Percentiles rank a stretch among this genome's conserved stretches.
phyloP scores from a whole-genome alignment of 1,284 basidiomycete species.

The Coniferiporia weirii region DNA sequence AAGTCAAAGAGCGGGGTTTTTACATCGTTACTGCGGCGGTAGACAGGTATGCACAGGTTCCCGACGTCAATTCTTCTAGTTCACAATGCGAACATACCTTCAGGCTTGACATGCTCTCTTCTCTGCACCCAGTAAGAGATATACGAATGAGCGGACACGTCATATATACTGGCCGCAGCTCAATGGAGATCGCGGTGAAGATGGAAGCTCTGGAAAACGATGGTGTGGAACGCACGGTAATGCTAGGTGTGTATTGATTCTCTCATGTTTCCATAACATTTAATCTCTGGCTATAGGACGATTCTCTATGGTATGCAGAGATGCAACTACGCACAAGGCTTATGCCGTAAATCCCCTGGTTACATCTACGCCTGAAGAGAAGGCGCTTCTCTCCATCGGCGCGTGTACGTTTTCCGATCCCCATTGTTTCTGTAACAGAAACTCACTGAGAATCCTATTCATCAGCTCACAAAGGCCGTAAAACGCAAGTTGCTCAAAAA shows the following conservation, averaged over 20 bases:
- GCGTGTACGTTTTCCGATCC: constrained; percentile 43
- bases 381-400: constrained; percentile 58
- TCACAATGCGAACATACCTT: not conserved
- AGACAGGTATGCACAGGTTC: constrained; percentile 48
- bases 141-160: constrained; percentile 75
- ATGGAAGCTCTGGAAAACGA: constrained; percentile 60
- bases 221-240: constrained; percentile 51
- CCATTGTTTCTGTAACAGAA: not conserved
- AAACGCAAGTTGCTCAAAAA: constrained; percentile 45
- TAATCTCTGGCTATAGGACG: constrained; percentile 39
- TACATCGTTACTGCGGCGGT: constrained; percentile 82
- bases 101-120: constrained; percentile 61
- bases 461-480: constrained; percentile 48
- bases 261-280: constrained; percentile 3
- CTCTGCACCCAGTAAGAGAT: constrained; percentile 56
- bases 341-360: constrained; percentile 61
- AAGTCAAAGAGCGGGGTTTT: constrained; percentile 57
- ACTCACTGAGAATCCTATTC: not conserved
- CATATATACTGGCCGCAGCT: constrained; percentile 70
- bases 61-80: not conserved
- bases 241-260: constrained; percentile 47
- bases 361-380: constrained; percentile 58
- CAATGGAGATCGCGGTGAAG: constrained; percentile 79
- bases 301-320: constrained; percentile 81
- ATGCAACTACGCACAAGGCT: constrained; percentile 62